Base-by-base conservation (phyloP, 75 land plant genomes). In the Picea glauca region DNA sequence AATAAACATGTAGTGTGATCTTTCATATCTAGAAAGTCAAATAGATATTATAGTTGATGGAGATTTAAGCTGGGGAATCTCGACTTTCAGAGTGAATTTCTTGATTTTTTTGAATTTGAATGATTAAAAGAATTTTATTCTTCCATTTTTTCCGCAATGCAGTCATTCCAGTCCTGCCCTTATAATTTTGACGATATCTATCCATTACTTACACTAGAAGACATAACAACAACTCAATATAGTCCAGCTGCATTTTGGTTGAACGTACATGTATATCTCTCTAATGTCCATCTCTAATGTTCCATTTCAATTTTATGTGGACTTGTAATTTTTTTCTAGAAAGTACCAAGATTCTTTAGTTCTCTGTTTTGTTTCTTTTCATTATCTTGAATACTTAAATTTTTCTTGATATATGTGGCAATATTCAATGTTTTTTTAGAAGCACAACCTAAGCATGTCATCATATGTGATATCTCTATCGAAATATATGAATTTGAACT, bases 311-410 rank as follows among this genome's bases (percentile, higher is more conserved):
- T 50, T 50, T 9, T 11, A 11, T 50, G 56, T 50, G 56, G 56
- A 50, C 56, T 50, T 50, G 12, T 8, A 12, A 1, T 8, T 50
- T 56, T 91, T 93, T 80, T 62, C 43, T 96, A 46, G n/a, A 96
- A 84, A 97, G 98, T 13, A 64, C 92, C 20, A 7, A 21, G 64
- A 9, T n/a, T 62, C 21, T 21, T 62, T 21, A 8, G 2, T 50
- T 83, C n/a, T n/a, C 94, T 58, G 86, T 83, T 80, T 85, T 96
- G 18, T 84, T 95, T 56, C 90, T 96, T 95, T 26, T 80, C 3
- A 20, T 66, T 2, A 5, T 38, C 35, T 33, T 33, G n/a, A 11
- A 66, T 38, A 32, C 18, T 35, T 35, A 35, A 15, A 8, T 7
- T 68, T 68, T 68, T 18, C 33, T 46, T 20, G 40, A 6, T 68